Evolutionary conservation across 805 yeast species (phyloP).

Genomic region (Diddensiella santjacobensis): DNA sequence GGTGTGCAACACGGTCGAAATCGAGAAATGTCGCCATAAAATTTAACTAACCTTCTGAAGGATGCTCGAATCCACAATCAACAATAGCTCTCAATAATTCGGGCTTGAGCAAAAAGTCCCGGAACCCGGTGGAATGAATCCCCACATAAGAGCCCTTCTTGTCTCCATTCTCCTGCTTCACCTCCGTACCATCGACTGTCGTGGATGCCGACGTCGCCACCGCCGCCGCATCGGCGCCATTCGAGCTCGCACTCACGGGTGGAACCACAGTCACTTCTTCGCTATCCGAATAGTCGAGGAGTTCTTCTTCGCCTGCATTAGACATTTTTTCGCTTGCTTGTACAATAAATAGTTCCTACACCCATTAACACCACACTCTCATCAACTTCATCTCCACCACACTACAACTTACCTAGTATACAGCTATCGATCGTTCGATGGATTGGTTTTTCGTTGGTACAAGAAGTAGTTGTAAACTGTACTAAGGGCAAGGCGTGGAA

Average conservation of each 20-base stretch:
- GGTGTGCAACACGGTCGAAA: too few relatives aligned
- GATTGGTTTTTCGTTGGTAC: too few relatives aligned
- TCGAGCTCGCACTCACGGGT: conserved; percentile 46
- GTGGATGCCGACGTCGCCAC: conserved; percentile 33
- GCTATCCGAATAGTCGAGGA: conserved; percentile 96
- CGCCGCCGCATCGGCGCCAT: conserved; percentile 33
- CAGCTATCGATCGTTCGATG: background rate
- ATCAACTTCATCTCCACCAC: too few relatives aligned
- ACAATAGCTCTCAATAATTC: conserved; percentile 96
- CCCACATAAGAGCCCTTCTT: conserved; percentile 98
- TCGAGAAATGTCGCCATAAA: too few relatives aligned
- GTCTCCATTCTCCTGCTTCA: conserved; percentile 44
- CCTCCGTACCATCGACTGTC: conserved; percentile 29
- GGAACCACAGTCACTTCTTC: conserved; percentile 82
- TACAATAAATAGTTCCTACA: background rate
- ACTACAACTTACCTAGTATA: background rate
- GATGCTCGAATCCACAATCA: conserved; percentile 99
- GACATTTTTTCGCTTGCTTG: conserved; percentile 49
- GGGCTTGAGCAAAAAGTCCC: conserved; percentile 94
- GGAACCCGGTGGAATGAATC: conserved; percentile 96
- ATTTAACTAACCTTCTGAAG: conserved; percentile 86
- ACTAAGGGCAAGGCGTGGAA: too few relatives aligned
- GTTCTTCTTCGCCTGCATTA: conserved; percentile 98
- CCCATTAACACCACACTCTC: too few relatives aligned
- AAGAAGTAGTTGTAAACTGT: too few relatives aligned